A percentile compares a stretch with the other conserved stretches of the same genome.
Conservation (phyloP, 2,329 filamentous ascomycete genomes). For the Fusarium sororula region DNA sequence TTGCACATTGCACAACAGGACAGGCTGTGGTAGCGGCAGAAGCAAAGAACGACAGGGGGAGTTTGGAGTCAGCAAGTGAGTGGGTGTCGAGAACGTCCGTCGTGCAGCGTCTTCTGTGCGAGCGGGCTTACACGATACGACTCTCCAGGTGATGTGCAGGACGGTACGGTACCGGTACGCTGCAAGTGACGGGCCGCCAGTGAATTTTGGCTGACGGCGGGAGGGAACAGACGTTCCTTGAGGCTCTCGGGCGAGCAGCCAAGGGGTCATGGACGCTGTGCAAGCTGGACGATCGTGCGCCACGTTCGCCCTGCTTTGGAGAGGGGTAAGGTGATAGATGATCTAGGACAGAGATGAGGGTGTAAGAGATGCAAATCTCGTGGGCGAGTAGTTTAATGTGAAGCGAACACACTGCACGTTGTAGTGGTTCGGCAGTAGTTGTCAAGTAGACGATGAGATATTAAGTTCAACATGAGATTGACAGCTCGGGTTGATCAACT, state of each 20-base stretch:
- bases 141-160: constrained; percentile 12
- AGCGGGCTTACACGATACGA: constrained; percentile 28
- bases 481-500: not conserved
- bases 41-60: constrained; percentile 24
- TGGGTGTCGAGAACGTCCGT: constrained; percentile 24
- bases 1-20: constrained; percentile 37
- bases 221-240: constrained; percentile 23
- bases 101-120: constrained; percentile 22
- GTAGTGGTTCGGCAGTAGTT: constrained; percentile 17
- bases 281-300: constrained; percentile 38
- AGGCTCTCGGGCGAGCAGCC: constrained; percentile 33
- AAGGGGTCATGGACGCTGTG: constrained; percentile 25
- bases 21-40: constrained; percentile 10
- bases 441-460: not conserved
- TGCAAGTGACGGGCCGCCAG: constrained; percentile 13
- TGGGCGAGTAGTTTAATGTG: constrained; percentile 38
- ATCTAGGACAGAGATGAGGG: constrained; percentile 27
- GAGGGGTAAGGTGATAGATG: constrained; percentile 21
- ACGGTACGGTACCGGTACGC: not conserved
- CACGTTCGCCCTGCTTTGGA: constrained; percentile 41
- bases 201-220: constrained; percentile 6
- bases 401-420: constrained; percentile 32
- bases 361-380: constrained; percentile 29
- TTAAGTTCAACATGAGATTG: not conserved
- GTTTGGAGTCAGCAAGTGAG: constrained; percentile 9